Conservation (phyloP, 352 stramenopile genomes). For the Pythium dissotocum region DNA sequence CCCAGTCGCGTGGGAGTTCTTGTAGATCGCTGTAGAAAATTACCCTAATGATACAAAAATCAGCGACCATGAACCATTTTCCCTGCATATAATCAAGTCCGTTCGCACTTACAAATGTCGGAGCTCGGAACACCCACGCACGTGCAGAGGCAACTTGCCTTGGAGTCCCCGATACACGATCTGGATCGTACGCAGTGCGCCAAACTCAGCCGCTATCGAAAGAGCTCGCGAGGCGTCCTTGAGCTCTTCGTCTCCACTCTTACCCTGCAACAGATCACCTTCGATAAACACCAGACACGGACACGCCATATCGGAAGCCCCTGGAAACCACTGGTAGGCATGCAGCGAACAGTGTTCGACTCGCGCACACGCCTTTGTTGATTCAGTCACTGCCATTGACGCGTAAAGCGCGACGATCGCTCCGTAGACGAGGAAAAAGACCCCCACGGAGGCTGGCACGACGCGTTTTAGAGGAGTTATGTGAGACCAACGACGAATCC, state of each 20-base stretch:
- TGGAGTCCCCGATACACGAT: constrained; percentile 39
- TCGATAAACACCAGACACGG: constrained; percentile 44
- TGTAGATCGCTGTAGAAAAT: constrained; percentile 17
- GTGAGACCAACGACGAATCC: background rate
- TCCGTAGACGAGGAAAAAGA: constrained; percentile 35
- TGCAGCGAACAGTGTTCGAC: constrained; percentile 32
- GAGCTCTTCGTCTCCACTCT: constrained; percentile 11
- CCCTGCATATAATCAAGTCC: no score
- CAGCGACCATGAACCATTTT: background rate
- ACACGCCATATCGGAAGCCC: constrained; percentile 24
- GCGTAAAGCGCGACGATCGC: constrained; percentile 25
- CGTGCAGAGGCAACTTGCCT: constrained; percentile 25
- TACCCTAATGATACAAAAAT: background rate
- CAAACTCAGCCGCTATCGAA: constrained; percentile 28
- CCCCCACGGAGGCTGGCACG: constrained; percentile 21
- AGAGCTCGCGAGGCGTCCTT: constrained; percentile 32
- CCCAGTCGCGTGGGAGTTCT: constrained; percentile 22
- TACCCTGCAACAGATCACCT: constrained; percentile 24
- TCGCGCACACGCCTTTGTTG: constrained; percentile 2
- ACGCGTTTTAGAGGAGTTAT: background rate
- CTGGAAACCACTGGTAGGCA: constrained; percentile 25
- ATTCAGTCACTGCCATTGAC: constrained; percentile 26
- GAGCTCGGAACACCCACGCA: constrained; percentile 34
- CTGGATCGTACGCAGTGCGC: constrained; percentile 40
- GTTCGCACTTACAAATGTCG: constrained; percentile 40